Conservation (phyloP, 2,329 filamentous ascomycete species). For the Phyllosticta capitalensis region DNA sequence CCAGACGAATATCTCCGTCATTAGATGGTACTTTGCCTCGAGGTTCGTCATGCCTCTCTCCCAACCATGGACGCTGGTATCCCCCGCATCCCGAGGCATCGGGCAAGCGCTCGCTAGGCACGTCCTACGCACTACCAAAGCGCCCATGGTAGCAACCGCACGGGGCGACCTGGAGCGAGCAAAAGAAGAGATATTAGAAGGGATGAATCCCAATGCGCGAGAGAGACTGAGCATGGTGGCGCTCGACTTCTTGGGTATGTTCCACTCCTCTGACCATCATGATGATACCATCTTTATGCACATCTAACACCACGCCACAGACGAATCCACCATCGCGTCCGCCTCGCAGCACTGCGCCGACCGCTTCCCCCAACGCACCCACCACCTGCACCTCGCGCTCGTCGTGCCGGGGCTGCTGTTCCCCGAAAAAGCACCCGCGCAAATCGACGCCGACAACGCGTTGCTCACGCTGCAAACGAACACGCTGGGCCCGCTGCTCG, state of each 20-base stretch:
- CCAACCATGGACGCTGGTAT: slow-evolving; percentile 40
- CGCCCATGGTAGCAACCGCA: slow-evolving; percentile 53
- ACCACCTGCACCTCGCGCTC: slow-evolving; percentile 54
- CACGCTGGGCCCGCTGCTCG: slow-evolving; percentile 61
- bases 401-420: slow-evolving; percentile 62
- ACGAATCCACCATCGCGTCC: slow-evolving; percentile 52
- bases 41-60: background rate
- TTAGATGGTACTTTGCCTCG: background rate
- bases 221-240: slow-evolving; percentile 42
- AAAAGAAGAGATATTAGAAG: slow-evolving; percentile 41
- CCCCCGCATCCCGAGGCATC: slow-evolving; percentile 54
- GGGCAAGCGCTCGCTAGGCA: slow-evolving; percentile 52
- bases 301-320: slow-evolving; percentile 22
- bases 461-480: slow-evolving; percentile 67
- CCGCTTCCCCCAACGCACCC: slow-evolving; percentile 37
- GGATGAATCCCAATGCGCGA: slow-evolving; percentile 36
- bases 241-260: slow-evolving; percentile 48
- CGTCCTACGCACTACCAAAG: slow-evolving; percentile 46
- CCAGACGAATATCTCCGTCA: no score
- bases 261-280: no score
- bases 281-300: no score
- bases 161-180: slow-evolving; percentile 43
- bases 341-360: slow-evolving; percentile 46
- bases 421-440: slow-evolving; percentile 60
- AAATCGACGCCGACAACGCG: slow-evolving; percentile 53